Conservation (phyloP, 257 asterid genomes). For the Gentiana straminea region DNA sequence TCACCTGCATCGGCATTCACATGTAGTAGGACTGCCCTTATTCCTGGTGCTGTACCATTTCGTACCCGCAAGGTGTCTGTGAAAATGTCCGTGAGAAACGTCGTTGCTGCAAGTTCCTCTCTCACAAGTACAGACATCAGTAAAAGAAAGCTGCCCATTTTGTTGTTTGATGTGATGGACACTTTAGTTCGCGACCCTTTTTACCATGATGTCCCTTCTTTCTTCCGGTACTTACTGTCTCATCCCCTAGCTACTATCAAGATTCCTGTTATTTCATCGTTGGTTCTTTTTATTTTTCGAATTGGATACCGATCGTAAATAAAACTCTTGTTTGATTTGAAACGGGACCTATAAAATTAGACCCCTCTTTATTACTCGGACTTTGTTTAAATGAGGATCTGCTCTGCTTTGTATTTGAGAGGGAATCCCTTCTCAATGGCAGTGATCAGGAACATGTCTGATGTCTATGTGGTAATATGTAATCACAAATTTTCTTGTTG, state of each 20-base stretch:
- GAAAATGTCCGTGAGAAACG: constrained; percentile 17
- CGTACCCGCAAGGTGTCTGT: constrained; percentile 3
- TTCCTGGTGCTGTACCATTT: neutral
- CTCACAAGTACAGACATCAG: neutral
- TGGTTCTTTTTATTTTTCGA: neutral
- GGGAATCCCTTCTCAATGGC: no score
- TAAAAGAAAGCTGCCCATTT: constrained; percentile 51
- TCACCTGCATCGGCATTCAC: neutral
- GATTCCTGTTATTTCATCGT: neutral
- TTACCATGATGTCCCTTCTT: constrained; percentile 69
- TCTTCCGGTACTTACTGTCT: constrained; percentile 52
- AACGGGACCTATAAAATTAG: no score
- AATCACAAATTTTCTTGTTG: no score
- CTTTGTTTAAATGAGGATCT: no score
- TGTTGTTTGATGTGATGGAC: constrained; percentile 87
- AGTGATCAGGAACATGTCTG: no score
- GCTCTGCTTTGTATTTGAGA: no score
- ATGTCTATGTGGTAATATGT: no score
- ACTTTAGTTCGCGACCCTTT: constrained; percentile 88
- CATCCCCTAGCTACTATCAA: neutral
- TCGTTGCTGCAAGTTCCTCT: constrained; percentile 6
- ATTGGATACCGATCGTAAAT: no score
- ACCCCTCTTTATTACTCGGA: no score
- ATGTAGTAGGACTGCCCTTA: constrained; percentile 6
- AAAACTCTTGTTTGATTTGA: no score